These are phyloP conservation scores for Clavaria fumosa DNA, from an alignment of 768 basidiomycete genomes.

Conservation along the genomic window DNA sequence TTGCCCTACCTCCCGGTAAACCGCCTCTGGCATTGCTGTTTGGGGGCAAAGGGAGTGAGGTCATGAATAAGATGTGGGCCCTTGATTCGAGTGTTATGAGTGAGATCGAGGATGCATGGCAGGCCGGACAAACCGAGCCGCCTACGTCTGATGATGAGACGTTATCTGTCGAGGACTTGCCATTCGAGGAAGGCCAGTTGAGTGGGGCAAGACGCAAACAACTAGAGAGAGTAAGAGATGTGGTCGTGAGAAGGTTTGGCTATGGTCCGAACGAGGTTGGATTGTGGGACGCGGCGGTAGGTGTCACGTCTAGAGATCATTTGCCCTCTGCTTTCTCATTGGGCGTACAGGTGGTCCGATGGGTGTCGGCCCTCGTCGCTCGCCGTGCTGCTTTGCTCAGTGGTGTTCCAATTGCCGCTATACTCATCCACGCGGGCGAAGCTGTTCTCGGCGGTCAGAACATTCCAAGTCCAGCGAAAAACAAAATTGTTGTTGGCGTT, in stretches of 20 bases:
- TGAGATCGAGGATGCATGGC: conserved; percentile 65
- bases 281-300: conserved; percentile 40
- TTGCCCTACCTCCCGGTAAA: conserved; percentile 15
- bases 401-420: conserved; percentile 74
- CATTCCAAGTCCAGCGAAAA: conserved; percentile 4
- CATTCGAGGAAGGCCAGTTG: conserved; percentile 21
- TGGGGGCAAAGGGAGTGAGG: conserved; percentile 52
- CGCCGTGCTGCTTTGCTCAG: conserved; percentile 72
- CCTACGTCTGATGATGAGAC: no score
- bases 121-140: conserved; percentile 18
- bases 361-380: conserved; percentile 66
- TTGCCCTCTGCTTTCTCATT: conserved; percentile 14
- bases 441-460: conserved; percentile 35
- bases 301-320: conserved; percentile 7
- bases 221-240: conserved; percentile 39
- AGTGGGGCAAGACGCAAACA: conserved; percentile 20
- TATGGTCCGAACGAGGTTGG: conserved; percentile 41
- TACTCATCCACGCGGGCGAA: conserved; percentile 67
- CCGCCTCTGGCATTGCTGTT: conserved; percentile 48
- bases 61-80: conserved; percentile 83
- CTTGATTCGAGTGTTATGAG: conserved; percentile 91
- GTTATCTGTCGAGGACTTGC: no score
- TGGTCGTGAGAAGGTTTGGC: conserved; percentile 47
- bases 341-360: conserved; percentile 51
- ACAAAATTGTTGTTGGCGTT: conserved; percentile 61